Conservation (phyloP, 306 rosid species). For the Fragaria ananassa region DNA sequence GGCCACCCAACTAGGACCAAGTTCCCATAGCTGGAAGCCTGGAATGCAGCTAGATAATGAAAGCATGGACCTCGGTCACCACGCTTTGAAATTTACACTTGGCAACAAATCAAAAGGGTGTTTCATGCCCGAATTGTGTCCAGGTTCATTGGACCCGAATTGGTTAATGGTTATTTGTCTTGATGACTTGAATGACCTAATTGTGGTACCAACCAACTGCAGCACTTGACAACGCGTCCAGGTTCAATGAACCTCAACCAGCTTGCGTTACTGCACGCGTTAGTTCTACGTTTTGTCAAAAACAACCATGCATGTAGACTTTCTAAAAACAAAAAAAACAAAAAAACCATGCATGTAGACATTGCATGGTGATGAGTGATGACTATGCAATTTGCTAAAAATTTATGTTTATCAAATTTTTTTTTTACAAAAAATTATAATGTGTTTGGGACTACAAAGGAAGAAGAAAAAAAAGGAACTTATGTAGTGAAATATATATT, state of each 20-base stretch:
- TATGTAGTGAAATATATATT: too few relatives aligned
- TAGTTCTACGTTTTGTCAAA: neutral
- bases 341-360: neutral
- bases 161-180: neutral
- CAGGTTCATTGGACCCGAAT: constrained; percentile 40
- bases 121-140: neutral
- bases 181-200: constrained; percentile 12
- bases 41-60: neutral
- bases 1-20: neutral
- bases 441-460: too few relatives aligned
- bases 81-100: neutral
- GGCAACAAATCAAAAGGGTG: neutral
- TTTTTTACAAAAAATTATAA: too few relatives aligned
- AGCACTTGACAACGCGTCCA: constrained; percentile 14
- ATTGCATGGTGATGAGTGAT: neutral
- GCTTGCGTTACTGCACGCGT: too few relatives aligned
- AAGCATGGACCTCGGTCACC: neutral
- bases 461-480: too few relatives aligned
- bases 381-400: neutral
- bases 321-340: too few relatives aligned
- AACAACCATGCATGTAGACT: neutral
- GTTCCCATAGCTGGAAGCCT: neutral
- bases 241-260: constrained; percentile 48
- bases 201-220: neutral
- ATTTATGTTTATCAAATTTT: too few relatives aligned